These are phyloP conservation scores for Phyllosticta paracitricarpa DNA, from an alignment of 2,329 filamentous ascomycete genomes.

Conservation along the genomic window DNA sequence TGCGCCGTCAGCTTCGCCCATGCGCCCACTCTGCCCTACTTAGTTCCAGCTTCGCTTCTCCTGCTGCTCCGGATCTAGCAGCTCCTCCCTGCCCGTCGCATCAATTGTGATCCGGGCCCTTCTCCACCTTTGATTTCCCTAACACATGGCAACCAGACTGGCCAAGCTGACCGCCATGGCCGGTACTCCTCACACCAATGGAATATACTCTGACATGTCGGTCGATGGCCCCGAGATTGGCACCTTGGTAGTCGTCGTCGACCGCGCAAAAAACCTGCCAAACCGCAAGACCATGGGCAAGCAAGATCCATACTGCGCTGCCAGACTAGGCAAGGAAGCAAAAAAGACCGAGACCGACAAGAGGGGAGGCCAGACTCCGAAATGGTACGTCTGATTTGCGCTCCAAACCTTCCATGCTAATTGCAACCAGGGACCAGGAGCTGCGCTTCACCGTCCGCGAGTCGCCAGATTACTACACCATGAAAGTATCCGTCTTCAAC, in stretches of 20 bases:
- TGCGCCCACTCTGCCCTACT: neutral
- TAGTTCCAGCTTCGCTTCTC: neutral
- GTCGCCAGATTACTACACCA: conserved; percentile 87
- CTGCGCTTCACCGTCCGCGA: conserved; percentile 93
- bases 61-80: neutral
- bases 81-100: neutral
- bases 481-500: conserved; percentile 95
- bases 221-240: conserved; percentile 88
- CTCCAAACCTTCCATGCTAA: neutral
- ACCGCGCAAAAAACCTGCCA: conserved; percentile 92
- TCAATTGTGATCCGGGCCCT: neutral
- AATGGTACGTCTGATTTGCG: conserved; percentile 58
- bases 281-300: conserved; percentile 97
- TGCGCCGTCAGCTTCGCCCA: neutral
- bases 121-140: neutral
- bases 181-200: conserved; percentile 64
- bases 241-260: conserved; percentile 82
- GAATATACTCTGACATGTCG: conserved; percentile 89
- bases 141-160: conserved; percentile 28
- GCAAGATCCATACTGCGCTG: conserved; percentile 95
- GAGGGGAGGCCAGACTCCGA: conserved; percentile 87
- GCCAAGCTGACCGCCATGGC: conserved; percentile 29
- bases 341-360: conserved; percentile 95
- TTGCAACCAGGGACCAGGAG: conserved; percentile 75
- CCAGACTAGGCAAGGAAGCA: conserved; percentile 86